Evolutionary conservation across 768 basidiomycete genomes (phyloP), one percentile per base, ranked within the genome.

Genomic region (Boletus sensibilis): DNA sequence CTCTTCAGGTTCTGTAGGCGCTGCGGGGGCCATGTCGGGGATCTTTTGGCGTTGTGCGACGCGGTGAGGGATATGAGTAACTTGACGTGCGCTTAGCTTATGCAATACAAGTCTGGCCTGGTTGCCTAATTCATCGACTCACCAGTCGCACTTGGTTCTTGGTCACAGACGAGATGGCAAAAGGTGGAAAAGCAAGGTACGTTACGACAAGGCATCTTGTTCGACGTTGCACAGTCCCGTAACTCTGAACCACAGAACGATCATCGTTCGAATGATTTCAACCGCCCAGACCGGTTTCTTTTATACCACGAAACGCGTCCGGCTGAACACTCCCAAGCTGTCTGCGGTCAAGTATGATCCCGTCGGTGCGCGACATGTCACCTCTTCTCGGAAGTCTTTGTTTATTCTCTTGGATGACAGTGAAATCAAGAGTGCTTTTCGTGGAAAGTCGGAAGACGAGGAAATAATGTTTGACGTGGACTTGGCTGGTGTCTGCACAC

Each of bases 261-360:
- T 95, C 52, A 86, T 96, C 53, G 86, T 95, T 50, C 89, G 92
- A 46, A 80, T 96, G 62, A 85, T 95, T 56, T 95, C 94, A 14
- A 92, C 92, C 0, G 94, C 94, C 1, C 87, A 92, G 72, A 95
- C 93, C 1, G 93, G 94, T 12, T 93, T 82, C 76, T 94, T 94
- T 72, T 96, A 95, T 74, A 92, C 91, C 21, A 89, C 89, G 3
- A 82, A 86, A 59, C 82, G 94, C 21, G 74, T 87, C 40, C 81
- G 94, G 12, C 72, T 63, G 50, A 66, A 81, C 65, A 88, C 86
- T 2, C 85, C 90, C n/a, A 88, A 82, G 71, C 74, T 96, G 48
- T 86, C 90, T 9, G 87, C 90, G n/a, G 88, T 95, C 64, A 96
- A 95, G 72, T 95, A 94, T 69, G 94, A 96, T 66, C 92, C 92